phyloP scores from a whole-genome alignment of 129 eudicot species.

The Solidago caesia region DNA sequence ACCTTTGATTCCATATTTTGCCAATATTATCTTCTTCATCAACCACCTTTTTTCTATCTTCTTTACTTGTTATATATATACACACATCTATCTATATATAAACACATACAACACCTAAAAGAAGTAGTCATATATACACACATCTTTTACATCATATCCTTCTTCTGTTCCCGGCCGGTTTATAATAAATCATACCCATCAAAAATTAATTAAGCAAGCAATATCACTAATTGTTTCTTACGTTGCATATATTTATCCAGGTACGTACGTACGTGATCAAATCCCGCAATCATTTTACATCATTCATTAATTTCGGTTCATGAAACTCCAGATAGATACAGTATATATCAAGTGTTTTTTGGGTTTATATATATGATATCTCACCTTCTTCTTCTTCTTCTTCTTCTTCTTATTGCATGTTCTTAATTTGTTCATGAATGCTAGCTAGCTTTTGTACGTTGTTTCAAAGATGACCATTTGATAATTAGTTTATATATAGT shows the following conservation, averaged over 20 bases:
- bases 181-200: slow-evolving; percentile 8
- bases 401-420: no score
- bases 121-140: slow-evolving; percentile 10
- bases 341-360: background rate
- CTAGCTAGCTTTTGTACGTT: no score
- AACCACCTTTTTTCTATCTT: slow-evolving; percentile 29
- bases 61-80: slow-evolving; percentile 3
- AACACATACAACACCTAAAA: slow-evolving; percentile 17
- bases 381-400: background rate
- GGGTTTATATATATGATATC: background rate
- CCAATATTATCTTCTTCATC: slow-evolving; percentile 29
- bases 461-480: no score
- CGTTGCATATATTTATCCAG: background rate
- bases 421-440: no score
- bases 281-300: background rate
- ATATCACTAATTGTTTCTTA: background rate
- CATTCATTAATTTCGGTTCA: background rate
- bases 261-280: slow-evolving; percentile 16
- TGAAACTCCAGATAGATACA: background rate
- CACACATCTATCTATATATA: slow-evolving; percentile 26
- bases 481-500: no score
- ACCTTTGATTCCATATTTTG: slow-evolving; percentile 23
- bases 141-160: background rate
- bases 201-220: background rate
- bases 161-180: slow-evolving; percentile 13